Evolutionary conservation across 2,329 filamentous ascomycete species (phyloP), one percentile per base, ranked within the genome.

Genomic region (Tetracladium maxilliforme): DNA sequence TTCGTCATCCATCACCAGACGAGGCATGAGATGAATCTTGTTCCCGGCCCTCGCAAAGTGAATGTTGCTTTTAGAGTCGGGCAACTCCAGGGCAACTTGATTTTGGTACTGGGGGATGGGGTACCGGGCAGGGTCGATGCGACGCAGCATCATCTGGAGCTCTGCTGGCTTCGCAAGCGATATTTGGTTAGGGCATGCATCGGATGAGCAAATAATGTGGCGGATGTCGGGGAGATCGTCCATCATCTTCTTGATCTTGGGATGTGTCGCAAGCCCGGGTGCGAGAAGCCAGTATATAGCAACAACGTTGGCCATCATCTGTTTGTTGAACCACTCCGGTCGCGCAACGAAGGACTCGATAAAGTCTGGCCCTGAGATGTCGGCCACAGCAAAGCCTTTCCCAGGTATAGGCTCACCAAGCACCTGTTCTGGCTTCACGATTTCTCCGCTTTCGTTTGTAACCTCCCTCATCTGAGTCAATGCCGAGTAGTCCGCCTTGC

Each of bases 371-470:
- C 73, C 66, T 2, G 83, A 81, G 6, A 98, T 48, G 37, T 95
- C 86, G 20, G 92, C 57, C 6, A 98, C 60, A 7, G 80, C 77
- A 34, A 93, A 61, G 3, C 82, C 86, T 28, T 61, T 67, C 8
- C 84, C 84, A 6, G 65, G 60, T 28, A 71, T 62, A 4, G 62
- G 51, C 8, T 72, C 57, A 2, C 66, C 82, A 25, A 98, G 43
- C 2, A 95, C 84, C 75, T 92, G 90, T 0, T 90, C 79, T 2
- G 87, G 77, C 0, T 76, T 90, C 16, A 98, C 68, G 0, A 63
- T 64, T 6, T 57, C 60, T 5, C 82, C 84, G 38, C 76, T 64
- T 10, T 59, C 53, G 14, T 69, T 71, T 26, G 56, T 51, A 2
- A 90, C 71, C 23, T 49, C 71, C 33, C 73, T 35, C 3, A 84